Percentiles rank a stretch among this genome's conserved stretches.
Conservation (phyloP, 306 rosid genomes). For the Begonia peltatifolia region DNA sequence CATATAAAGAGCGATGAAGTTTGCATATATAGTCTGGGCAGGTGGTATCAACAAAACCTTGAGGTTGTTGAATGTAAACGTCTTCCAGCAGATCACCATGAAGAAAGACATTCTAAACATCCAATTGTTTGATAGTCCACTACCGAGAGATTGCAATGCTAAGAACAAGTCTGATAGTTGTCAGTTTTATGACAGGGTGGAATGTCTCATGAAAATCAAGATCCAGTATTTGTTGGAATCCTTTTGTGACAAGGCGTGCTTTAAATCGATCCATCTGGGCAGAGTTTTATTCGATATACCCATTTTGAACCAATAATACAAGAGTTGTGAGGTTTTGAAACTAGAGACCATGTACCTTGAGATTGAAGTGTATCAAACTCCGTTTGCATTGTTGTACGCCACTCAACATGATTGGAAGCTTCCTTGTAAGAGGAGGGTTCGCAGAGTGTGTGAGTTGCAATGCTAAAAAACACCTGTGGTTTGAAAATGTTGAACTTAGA, state of each 20-base stretch:
- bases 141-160: not conserved
- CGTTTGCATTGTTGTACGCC: too few species aligned
- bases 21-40: not conserved
- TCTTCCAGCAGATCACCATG: not conserved
- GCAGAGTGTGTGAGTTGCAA: too few species aligned
- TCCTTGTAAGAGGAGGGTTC: too few species aligned
- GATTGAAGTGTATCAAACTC: too few species aligned
- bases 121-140: not conserved
- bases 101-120: not conserved
- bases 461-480: too few species aligned
- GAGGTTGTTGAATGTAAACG: not conserved
- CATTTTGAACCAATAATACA: constrained; percentile 1
- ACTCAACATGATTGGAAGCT: too few species aligned
- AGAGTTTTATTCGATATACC: constrained; percentile 11
- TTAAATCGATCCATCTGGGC: not conserved
- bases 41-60: not conserved
- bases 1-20: not conserved
- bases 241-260: not conserved
- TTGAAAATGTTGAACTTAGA: too few species aligned
- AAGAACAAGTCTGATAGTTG: not conserved
- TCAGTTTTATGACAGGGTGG: not conserved
- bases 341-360: too few species aligned
- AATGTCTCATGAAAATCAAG: not conserved
- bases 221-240: not conserved
- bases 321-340: too few species aligned